Evolutionary conservation across 345 rosid species (phyloP).

Genomic region (Camelina laxa): DNA sequence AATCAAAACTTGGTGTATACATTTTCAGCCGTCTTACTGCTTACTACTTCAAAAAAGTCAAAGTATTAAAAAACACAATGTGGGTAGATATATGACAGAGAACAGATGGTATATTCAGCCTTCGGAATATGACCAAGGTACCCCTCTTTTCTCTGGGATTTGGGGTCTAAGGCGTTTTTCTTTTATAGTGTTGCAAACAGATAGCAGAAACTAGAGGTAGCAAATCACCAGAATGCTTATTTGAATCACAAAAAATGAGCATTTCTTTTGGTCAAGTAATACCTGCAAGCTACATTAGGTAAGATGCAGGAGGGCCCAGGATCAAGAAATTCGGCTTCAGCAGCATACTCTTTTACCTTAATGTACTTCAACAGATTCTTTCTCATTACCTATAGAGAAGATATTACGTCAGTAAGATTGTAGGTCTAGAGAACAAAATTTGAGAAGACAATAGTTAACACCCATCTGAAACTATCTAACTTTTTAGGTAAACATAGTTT

Average conservation of each 20-base stretch:
- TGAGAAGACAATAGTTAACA: slow-evolving; percentile 6
- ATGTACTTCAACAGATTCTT: slow-evolving; percentile 79
- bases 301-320: slow-evolving; percentile 70
- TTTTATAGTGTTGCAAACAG: slow-evolving; percentile 24
- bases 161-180: slow-evolving; percentile 7
- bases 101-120: too few relatives aligned
- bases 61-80: slow-evolving; percentile 19
- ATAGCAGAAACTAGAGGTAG: slow-evolving; percentile 14
- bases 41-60: slow-evolving; percentile 5
- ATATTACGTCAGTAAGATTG: slow-evolving; percentile 26
- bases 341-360: slow-evolving; percentile 74
- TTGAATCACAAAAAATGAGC: slow-evolving; percentile 23
- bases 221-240: slow-evolving; percentile 29
- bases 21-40: background rate
- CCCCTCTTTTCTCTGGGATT: background rate
- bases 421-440: slow-evolving; percentile 27
- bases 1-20: slow-evolving; percentile 25
- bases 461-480: background rate
- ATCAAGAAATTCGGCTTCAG: slow-evolving; percentile 80
- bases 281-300: slow-evolving; percentile 93
- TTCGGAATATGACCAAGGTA: background rate
- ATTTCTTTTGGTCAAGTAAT: slow-evolving; percentile 34
- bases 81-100: too few relatives aligned
- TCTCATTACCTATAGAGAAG: slow-evolving; percentile 69
- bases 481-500: slow-evolving; percentile 17